A percentile compares a stretch with the other conserved stretches of the same genome.
These are phyloP conservation scores for Pythium inflatum DNA, from an alignment of 352 stramenopile species.

Conservation along the genomic window DNA sequence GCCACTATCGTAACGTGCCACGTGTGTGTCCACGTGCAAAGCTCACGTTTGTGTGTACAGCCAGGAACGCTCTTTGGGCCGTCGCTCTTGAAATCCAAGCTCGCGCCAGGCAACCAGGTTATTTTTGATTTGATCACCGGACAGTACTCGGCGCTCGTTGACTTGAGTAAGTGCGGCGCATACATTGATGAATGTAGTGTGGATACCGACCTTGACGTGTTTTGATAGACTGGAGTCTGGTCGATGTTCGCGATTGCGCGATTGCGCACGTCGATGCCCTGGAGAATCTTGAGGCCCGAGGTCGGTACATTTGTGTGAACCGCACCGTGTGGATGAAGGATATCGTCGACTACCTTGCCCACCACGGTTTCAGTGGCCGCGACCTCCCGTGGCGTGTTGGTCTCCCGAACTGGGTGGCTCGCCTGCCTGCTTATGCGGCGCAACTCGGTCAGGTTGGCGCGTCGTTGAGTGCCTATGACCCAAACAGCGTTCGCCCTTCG, in stretches of 20 bases:
- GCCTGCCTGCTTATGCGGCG: slow-evolving; percentile 81
- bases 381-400: slow-evolving; percentile 85
- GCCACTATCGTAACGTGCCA: too few relatives aligned
- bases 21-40: too few relatives aligned
- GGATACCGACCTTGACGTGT: not conserved
- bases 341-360: slow-evolving; percentile 82
- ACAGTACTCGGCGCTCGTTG: slow-evolving; percentile 85
- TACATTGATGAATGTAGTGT: not conserved
- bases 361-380: slow-evolving; percentile 84
- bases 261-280: slow-evolving; percentile 78
- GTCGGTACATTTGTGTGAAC: slow-evolving; percentile 88
- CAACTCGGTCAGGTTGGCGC: slow-evolving; percentile 86
- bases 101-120: slow-evolving; percentile 83
- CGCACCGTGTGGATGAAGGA: slow-evolving; percentile 88
- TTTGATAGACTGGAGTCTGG: slow-evolving; percentile 76
- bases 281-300: slow-evolving; percentile 83
- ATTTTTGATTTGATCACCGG: slow-evolving; percentile 88
- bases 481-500: slow-evolving; percentile 53
- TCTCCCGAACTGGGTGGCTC: slow-evolving; percentile 83
- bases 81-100: slow-evolving; percentile 81
- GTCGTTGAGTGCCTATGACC: slow-evolving; percentile 71
- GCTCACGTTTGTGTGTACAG: slow-evolving; percentile 32
- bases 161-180: slow-evolving; percentile 62
- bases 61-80: slow-evolving; percentile 83
- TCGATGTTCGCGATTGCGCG: slow-evolving; percentile 86